A percentile compares a stretch with the other conserved stretches of the same genome.
These are phyloP conservation scores for Lasiosphaeris hirsuta DNA, from an alignment of 495 filamentous ascomycete species.

Conservation along the genomic window DNA sequence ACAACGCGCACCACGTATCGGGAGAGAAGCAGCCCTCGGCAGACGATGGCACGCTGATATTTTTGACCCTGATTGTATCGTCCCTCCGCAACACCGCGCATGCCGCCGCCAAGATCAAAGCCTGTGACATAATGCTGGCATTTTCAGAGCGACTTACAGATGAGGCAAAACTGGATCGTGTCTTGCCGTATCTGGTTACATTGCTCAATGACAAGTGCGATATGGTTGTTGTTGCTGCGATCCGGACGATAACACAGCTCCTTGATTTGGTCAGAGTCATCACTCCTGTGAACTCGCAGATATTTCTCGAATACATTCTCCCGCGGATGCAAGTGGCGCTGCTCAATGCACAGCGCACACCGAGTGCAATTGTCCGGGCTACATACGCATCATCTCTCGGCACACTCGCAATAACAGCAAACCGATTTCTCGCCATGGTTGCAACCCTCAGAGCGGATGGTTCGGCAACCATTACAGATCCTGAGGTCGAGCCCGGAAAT, in stretches of 20 bases:
- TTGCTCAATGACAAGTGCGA: conserved; percentile 78
- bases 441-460: conserved; percentile 83
- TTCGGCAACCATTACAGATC: conserved; percentile 71
- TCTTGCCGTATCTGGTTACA: conserved; percentile 83
- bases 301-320: conserved; percentile 94
- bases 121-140: conserved; percentile 88
- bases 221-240: conserved; percentile 76
- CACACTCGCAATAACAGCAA: conserved; percentile 83
- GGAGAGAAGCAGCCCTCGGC: conserved; percentile 39
- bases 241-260: conserved; percentile 82
- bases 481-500: conserved; percentile 71
- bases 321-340: conserved; percentile 74
- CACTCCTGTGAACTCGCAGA: conserved; percentile 90
- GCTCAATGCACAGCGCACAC: conserved; percentile 50
- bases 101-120: conserved; percentile 79
- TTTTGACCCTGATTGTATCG: conserved; percentile 81
- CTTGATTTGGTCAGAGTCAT: conserved; percentile 81
- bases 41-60: conserved; percentile 91
- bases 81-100: conserved; percentile 86
- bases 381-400: conserved; percentile 93
- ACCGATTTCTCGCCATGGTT: conserved; percentile 83
- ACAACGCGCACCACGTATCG: conserved; percentile 64
- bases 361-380: conserved; percentile 70
- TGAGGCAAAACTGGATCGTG: conserved; percentile 92
- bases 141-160: conserved; percentile 91